Evolutionary conservation across 2,329 filamentous ascomycete species (phyloP).

Genomic region (Ophiocordyceps camponoti-rufipedis): DNA sequence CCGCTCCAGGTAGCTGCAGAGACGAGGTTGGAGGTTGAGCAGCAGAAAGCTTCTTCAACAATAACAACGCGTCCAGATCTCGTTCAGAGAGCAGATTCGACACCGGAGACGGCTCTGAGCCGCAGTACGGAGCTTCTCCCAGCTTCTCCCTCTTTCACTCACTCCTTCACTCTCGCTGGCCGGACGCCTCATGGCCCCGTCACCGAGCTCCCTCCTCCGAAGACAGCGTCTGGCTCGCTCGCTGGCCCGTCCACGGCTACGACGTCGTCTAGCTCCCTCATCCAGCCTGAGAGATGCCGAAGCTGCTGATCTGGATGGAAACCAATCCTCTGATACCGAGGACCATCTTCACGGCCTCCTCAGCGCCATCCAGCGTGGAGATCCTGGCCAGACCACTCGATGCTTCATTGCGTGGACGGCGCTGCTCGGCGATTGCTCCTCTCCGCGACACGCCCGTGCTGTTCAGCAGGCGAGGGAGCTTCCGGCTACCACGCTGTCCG

Average conservation of each 20-base stretch:
- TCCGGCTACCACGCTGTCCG: constrained; percentile 38
- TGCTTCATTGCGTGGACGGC: constrained; percentile 11
- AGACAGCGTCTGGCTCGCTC: not conserved
- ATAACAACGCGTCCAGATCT: not conserved
- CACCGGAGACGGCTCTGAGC: too few relatives aligned
- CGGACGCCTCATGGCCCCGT: not conserved
- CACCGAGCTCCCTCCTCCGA: not conserved
- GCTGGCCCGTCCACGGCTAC: not conserved
- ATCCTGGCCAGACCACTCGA: constrained; percentile 5
- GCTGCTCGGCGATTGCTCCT: constrained; percentile 5
- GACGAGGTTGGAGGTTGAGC: too few relatives aligned
- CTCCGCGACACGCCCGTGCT: constrained; percentile 7
- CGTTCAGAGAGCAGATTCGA: not conserved
- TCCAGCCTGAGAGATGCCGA: too few relatives aligned
- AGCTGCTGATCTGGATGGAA: too few relatives aligned
- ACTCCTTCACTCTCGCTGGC: too few relatives aligned
- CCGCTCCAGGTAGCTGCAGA: too few relatives aligned
- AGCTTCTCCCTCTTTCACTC: too few relatives aligned
- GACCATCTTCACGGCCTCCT: not conserved
- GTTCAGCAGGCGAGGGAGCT: constrained; percentile 19
- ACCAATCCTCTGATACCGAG: not conserved
- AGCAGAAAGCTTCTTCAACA: too few relatives aligned
- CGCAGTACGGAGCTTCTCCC: too few relatives aligned
- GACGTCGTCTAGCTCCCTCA: not conserved
- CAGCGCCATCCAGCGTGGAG: not conserved